Percentiles rank a stretch among this genome's conserved stretches.
Evolutionary conservation across 2,329 filamentous ascomycete species (phyloP).

Genomic region (Phoma herbarum): DNA sequence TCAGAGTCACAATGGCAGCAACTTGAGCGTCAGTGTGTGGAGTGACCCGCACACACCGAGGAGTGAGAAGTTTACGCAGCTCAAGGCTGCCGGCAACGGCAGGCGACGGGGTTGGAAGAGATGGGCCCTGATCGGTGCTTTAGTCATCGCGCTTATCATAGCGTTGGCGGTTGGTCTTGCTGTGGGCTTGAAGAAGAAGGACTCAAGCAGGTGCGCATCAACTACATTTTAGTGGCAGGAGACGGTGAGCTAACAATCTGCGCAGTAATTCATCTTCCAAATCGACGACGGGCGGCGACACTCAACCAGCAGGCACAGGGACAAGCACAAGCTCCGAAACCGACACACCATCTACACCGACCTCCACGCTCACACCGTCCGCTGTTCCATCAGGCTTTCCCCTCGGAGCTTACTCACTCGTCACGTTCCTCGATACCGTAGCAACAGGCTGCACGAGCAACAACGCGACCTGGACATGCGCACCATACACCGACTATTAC

Average conservation of each 20-base stretch:
- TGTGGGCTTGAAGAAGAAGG: constrained; percentile 54
- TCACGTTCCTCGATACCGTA: constrained; percentile 64
- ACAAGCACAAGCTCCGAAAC: constrained; percentile 16
- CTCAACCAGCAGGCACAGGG: constrained; percentile 16
- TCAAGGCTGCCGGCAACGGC: constrained; percentile 15
- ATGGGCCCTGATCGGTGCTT: constrained; percentile 45
- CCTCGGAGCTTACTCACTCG: constrained; percentile 68
- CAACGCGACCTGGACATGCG: constrained; percentile 68
- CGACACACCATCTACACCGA: constrained; percentile 24
- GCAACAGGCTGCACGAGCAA: constrained; percentile 67
- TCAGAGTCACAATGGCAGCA: constrained; percentile 35
- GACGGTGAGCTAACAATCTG: constrained; percentile 11
- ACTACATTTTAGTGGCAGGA: too few relatives aligned
- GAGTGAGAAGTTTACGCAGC: constrained; percentile 47
- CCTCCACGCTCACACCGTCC: constrained; percentile 28
- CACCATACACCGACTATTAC: constrained; percentile 63
- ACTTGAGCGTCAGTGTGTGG: constrained; percentile 50
- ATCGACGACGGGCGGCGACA: constrained; percentile 10
- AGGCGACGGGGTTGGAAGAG: constrained; percentile 53
- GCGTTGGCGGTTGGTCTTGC: constrained; percentile 52
- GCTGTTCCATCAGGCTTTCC: constrained; percentile 60
- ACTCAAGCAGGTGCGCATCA: constrained; percentile 32
- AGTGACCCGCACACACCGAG: constrained; percentile 35
- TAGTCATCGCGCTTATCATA: constrained; percentile 48
- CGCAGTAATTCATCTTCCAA: constrained; percentile 10